Evolutionary conservation across 768 basidiomycete genomes (phyloP), one percentile per base, ranked within the genome.

Genomic region (Austroboletus festivus): DNA sequence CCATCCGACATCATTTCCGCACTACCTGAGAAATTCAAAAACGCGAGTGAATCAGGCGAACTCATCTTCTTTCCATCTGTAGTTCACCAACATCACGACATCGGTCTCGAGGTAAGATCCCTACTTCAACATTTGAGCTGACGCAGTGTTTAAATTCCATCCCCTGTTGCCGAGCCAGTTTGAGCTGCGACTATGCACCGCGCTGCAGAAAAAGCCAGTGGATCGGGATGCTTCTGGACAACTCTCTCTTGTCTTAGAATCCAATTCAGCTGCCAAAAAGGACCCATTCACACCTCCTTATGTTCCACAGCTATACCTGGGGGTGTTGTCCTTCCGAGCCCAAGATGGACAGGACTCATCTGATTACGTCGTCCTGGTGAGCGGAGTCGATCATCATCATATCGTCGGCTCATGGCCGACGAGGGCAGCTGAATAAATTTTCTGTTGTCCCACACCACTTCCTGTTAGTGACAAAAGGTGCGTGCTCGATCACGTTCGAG

Each of bases 261-360:
- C 61, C n/a, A 50, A 49, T 23, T 6, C 23, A 3, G 42, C 54
- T 11, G 50, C 60, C 37, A 73, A 71, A 37, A 60, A 59, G 20
- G 82, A 93, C 59, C 92, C 92, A 1, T 95, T 98, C 65, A 70
- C 77, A n/a, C 88, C 90, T 5, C 94, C 94, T 5, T 96, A 94
- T 62, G 81, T 81, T 42, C 73, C 78, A 8, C 83, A 85, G 46
- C 73, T 98, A 13, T 78, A 79, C 55, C 69, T 96, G 1, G 92
- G 89, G 0, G 85, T 89, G 53, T 64, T 95, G 42, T 76, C 74
- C 44, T 11, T 58, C 28, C 31, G 56, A 44, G 83, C 56, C 28
- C 31, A 57, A 44, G 83, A 85, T 48, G 81, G 43, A 9, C 22
- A 81, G 42, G 79, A 77, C 18, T 69, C 70, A 10, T 73, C 74